Evolutionary conservation across 1,284 basidiomycete genomes (phyloP), one percentile per base, ranked within the genome.

Genomic region (Ceraceosorus guamensis): DNA sequence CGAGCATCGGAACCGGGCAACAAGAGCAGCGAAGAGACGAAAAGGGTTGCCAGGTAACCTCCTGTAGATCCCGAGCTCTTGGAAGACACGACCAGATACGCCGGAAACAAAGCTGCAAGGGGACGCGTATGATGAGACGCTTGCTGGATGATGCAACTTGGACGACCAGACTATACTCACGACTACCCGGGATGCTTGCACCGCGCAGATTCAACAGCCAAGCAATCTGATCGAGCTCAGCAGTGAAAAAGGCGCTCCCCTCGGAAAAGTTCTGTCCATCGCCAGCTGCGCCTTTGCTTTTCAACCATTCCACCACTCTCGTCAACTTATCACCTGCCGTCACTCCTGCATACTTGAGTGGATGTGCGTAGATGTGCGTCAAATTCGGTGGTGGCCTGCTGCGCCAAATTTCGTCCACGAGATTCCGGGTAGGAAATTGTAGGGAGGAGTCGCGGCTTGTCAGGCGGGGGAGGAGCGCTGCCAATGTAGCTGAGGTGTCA

Each of bases 391-490:
- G 57, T 0, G 87, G 86, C 56, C 87, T 85, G 56, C 81, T 33
- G 5, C 59, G 60, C 88, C 90, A 95, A 35, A 88, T 80, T 4
- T 85, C 80, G 75, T 97, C 93, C 53, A 97, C 80, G 18, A 96
- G 82, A 76, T 97, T 97, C 68, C 85, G 24, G 16, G 66, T 50
- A 34, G 79, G 66, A 5, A 78, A 76, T 7, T 82, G 67, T 83
- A 81, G 60, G 86, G 82, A 73, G 83, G 4, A 54, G 55, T 13
- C 47, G 43, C 11, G 43, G 53, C 53, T 10, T 4, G 52, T 41
- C 16, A 72, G 49, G 16, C 51, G 5, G 1, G n/a, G 7, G 6
- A 65, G 41, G 5, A 73, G 59, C 24, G 39, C 30, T 44, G 59
- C 57, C 37, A 85, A 87, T n/a, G 82, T 83, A 58, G 78, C 79